A percentile compares a stretch with the other conserved stretches of the same genome.
Conservation (phyloP, 805 yeast genomes). For the Starmerella vaccinii region DNA sequence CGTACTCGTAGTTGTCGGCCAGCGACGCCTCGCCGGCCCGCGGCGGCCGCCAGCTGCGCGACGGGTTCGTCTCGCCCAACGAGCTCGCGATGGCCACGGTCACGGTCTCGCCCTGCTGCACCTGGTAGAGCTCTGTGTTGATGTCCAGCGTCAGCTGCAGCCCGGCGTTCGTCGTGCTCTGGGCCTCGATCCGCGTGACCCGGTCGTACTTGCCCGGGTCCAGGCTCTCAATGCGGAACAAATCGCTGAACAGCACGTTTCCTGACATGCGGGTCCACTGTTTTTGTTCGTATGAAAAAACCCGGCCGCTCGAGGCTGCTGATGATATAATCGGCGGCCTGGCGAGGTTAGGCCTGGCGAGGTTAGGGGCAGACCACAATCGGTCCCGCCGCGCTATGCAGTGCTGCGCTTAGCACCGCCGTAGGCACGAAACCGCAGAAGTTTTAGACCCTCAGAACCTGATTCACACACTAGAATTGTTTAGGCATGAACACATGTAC, state of each 20-base stretch:
- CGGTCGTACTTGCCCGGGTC: conserved; percentile 87
- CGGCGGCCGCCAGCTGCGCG: conserved; percentile 76
- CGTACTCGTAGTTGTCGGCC: conserved; percentile 96
- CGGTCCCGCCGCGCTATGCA: no score
- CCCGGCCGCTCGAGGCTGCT: no score
- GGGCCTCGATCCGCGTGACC: conserved; percentile 79
- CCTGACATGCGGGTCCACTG: conserved; percentile 35
- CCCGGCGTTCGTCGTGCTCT: conserved; percentile 70
- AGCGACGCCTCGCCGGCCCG: conserved; percentile 71
- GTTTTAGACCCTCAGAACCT: no score
- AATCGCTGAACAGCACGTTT: conserved; percentile 67
- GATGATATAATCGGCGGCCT: neutral
- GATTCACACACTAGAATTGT: no score
- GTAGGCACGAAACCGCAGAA: no score
- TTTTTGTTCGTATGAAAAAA: neutral
- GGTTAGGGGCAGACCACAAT: conserved; percentile 1
- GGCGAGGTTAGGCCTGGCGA: no score
- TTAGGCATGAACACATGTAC: no score
- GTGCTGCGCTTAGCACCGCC: no score
- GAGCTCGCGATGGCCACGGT: conserved; percentile 80
- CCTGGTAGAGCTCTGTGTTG: conserved; percentile 86
- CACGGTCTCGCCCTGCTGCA: conserved; percentile 59
- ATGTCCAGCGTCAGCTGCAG: conserved; percentile 78
- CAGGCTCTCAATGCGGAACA: conserved; percentile 72
- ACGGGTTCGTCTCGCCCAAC: conserved; percentile 40